Evolutionary conservation across 257 asterid genomes (phyloP).

Genomic region (Penstemon newberryi): DNA sequence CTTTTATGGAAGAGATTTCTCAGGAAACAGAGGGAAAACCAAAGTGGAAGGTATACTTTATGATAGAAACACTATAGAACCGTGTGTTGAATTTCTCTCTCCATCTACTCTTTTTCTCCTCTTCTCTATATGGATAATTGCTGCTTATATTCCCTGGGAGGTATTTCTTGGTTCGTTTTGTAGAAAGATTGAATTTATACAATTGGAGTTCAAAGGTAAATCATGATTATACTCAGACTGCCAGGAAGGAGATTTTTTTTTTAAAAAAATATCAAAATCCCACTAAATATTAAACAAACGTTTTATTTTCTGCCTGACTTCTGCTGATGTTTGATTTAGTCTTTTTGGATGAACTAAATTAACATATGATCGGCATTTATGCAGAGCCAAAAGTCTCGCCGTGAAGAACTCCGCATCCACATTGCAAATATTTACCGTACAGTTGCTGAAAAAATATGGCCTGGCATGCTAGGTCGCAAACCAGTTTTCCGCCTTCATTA

Average conservation of each 20-base stretch:
- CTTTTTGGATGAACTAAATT: constrained; percentile 18
- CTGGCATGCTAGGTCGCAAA: constrained; percentile 91
- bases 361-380: constrained; percentile 18
- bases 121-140: constrained; percentile 11
- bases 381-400: constrained; percentile 96
- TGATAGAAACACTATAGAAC: background rate
- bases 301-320: background rate
- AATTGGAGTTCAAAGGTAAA: constrained; percentile 22
- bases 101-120: constrained; percentile 20
- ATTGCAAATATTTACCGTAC: constrained; percentile 85
- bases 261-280: constrained; percentile 1
- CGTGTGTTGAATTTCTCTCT: constrained; percentile 11
- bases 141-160: constrained; percentile 18
- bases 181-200: constrained; percentile 3
- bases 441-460: constrained; percentile 96
- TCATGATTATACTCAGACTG: constrained; percentile 5
- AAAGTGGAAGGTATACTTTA: constrained; percentile 86
- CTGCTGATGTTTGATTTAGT: constrained; percentile 22
- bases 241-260: background rate
- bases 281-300: constrained; percentile 3
- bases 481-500: constrained; percentile 97
- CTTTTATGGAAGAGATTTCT: constrained; percentile 90
- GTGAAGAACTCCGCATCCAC: constrained; percentile 93
- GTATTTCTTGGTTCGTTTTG: constrained; percentile 16
- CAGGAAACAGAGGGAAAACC: constrained; percentile 96